Evolutionary conservation across 768 basidiomycete genomes (phyloP), one percentile per base, ranked within the genome.

Genomic region (Hypholoma sublateritium): DNA sequence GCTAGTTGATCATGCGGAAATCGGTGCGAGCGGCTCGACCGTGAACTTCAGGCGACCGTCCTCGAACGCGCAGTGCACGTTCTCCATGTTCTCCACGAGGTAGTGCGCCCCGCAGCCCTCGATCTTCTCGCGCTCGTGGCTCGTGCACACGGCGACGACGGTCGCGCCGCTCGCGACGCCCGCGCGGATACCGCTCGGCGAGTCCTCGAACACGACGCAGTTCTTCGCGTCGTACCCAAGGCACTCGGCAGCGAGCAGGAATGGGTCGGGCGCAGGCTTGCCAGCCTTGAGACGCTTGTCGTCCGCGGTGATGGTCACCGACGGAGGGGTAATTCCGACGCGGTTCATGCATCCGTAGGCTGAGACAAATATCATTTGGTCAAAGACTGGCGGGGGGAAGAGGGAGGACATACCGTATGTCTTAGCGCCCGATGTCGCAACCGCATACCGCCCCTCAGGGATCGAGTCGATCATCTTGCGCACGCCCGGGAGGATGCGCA

Each of bases 201-300:
- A 90, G 65, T 93, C 90, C 65, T 91, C 89, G 50, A 93, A 84
- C 25, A 92, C 90, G 62, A 93, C 80, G 59, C 86, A 88, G n/a
- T 80, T 78, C 47, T 77, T 75, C 46, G 82, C 77, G 5, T 77
- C 69, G 65, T 77, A 85, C 6, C 84, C 82, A 49, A 85, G 79
- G 63, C 81, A 80, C 60, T 79, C 68, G 8, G 84, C 84, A 11
- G 84, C 84, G 50, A 85, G 84, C 59, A 85, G 74, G 77, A 85
- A 85, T 1, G 83, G 84, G 65, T 85, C 84, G 7, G 82, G 83
- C 0, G 82, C 81, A 25, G 84, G 84, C 68, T 85, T 85, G 21
- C 84, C 84, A 0, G 81, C 81, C 66, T 86, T 84, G 61, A 89
- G 77, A 34, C 87, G 84, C 62, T 85, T 82, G 76, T 89, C 87